These are phyloP conservation scores for Arxiozyma bovina DNA, from an alignment of 1,139 yeast genomes.

Conservation along the genomic window DNA sequence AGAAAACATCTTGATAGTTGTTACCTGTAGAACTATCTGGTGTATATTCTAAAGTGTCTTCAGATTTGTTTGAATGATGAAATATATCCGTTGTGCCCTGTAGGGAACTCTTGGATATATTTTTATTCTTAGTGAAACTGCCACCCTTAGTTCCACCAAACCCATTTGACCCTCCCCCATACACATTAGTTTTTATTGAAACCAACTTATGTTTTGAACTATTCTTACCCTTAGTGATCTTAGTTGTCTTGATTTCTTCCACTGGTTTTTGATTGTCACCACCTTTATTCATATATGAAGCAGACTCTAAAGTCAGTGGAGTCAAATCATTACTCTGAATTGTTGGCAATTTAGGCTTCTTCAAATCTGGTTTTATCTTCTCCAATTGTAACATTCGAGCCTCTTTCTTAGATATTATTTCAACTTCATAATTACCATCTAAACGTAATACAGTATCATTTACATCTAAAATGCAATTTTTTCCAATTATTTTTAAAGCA, in stretches of 20 bases:
- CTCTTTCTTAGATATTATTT: constrained; percentile 27
- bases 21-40: constrained; percentile 14
- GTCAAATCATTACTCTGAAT: constrained; percentile 30
- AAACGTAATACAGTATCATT: constrained; percentile 33
- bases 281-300: constrained; percentile 16
- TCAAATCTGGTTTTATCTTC: constrained; percentile 21
- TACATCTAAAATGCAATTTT: constrained; percentile 26
- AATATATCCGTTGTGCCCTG: constrained; percentile 18
- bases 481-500: constrained; percentile 28
- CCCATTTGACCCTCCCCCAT: constrained; percentile 8
- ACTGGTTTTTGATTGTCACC: constrained; percentile 4
- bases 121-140: constrained; percentile 27
- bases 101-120: constrained; percentile 26
- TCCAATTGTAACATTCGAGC: constrained; percentile 25
- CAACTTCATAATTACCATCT: constrained; percentile 30
- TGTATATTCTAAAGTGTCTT: constrained; percentile 12
- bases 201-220: constrained; percentile 18
- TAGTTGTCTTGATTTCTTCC: background rate
- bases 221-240: constrained; percentile 2
- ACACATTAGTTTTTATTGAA: constrained; percentile 15
- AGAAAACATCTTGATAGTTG: constrained; percentile 25
- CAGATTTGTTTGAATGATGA: constrained; percentile 16
- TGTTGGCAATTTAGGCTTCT: constrained; percentile 27
- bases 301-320: constrained; percentile 26
- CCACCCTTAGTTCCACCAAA: constrained; percentile 9